Percentiles rank a stretch among this genome's conserved stretches.
phyloP scores from a whole-genome alignment of 768 basidiomycete species.

The Termitomyces sp. region DNA sequence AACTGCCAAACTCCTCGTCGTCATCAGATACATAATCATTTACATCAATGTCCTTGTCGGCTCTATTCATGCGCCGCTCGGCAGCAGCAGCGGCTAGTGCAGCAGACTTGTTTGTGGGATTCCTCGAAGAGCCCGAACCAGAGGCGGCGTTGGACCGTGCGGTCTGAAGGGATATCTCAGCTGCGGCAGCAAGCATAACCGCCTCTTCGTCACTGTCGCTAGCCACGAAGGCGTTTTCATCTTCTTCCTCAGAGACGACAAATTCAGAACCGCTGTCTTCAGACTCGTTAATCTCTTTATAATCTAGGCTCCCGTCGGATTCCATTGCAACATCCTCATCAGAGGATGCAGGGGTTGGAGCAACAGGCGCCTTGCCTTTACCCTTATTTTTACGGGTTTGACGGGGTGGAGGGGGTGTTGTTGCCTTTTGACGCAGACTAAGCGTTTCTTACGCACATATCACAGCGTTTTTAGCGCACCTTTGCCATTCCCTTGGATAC shows the following conservation, averaged over 20 bases:
- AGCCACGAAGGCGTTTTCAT: constrained; percentile 29
- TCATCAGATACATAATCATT: constrained; percentile 28
- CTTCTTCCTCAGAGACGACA: constrained; percentile 37
- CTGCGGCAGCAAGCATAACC: constrained; percentile 55
- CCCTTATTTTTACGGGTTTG: constrained; percentile 22
- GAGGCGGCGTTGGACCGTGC: constrained; percentile 27
- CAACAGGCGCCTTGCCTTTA: constrained; percentile 35
- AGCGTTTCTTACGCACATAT: neutral
- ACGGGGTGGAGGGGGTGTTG: neutral
- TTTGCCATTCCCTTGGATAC: constrained; percentile 19
- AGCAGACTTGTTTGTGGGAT: constrained; percentile 37
- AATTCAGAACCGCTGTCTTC: constrained; percentile 64
- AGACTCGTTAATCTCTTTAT: constrained; percentile 43
- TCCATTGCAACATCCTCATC: constrained; percentile 25
- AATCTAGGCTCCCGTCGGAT: constrained; percentile 37
- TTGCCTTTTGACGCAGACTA: constrained; percentile 8
- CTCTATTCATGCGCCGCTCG: constrained; percentile 45
- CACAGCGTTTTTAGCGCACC: constrained; percentile 15
- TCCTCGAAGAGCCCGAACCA: constrained; percentile 31
- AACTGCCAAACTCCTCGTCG: constrained; percentile 15
- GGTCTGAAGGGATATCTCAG: constrained; percentile 47
- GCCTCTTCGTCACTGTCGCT: constrained; percentile 38
- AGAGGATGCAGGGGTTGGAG: constrained; percentile 21
- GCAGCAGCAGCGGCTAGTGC: constrained; percentile 48
- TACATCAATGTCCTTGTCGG: constrained; percentile 24